Base-by-base conservation (phyloP, 495 filamentous ascomycete species). In the Penicillium odoratum region DNA sequence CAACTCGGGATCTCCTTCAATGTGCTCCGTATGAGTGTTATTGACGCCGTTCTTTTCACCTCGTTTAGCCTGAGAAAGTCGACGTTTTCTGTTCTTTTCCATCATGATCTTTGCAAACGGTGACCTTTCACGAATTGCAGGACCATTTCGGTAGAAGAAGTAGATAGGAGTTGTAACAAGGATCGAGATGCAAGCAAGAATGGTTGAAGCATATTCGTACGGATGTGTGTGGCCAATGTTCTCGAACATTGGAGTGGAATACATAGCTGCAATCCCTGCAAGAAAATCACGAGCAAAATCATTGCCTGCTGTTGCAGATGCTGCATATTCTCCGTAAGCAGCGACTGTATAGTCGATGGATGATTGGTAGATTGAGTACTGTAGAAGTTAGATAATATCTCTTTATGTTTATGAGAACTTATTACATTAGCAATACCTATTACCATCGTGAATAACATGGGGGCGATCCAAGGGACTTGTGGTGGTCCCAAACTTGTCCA, bases 341-440 rank as follows among this genome's bases (percentile, higher is more conserved):
- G 83, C 85, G 10, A 92, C 84, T 88, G 91, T 92, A 69, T 93
- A 93, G 63, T 93, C 89, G 53, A 92, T 87, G 0, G 89, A 91
- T 1, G 87, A 87, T 87, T 91, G 90, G 69, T 89, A 88, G 58
- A 89, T 88, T 40, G 80, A 74, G 59, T 87, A 88, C 69, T 69
- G 15, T 2, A 13, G 34, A 38, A 10, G 11, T 38, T 7, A 25
- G 38, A 26, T 29, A 2, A 21, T 4, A 46, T 10, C 31, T 33
- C 9, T 1, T 28, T 2, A 25, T 11, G 11, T 15, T 28, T 10
- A 49, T 18, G 36, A 16, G 51, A 15, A 16, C 5, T 13, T 16
- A 21, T 56, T 25, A 67, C 66, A 53, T 89, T 88, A 11, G 86
- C 85, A 52, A 87, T 86, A 8, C 83, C 85, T 55, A 89, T 85